phyloP scores from a whole-genome alignment of 805 yeast genomes.

The Candida nemodendra region DNA sequence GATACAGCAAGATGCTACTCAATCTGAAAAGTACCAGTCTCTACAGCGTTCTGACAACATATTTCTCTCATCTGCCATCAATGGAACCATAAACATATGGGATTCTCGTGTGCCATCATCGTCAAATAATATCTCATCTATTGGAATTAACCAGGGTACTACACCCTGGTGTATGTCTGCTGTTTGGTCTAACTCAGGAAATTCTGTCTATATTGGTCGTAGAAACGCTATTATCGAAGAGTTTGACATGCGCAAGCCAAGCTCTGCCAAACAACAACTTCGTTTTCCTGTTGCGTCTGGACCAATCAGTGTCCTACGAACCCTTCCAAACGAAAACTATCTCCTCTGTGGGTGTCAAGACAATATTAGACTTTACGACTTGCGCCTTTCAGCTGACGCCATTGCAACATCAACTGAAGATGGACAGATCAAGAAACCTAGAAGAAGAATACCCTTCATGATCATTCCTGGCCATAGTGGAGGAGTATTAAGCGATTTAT shows the following conservation, averaged over 20 bases:
- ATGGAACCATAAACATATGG: conserved; percentile 82
- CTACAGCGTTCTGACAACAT: conserved; percentile 40
- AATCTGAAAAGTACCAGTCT: conserved; percentile 25
- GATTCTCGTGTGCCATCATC: conserved; percentile 53
- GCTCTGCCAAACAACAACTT: conserved; percentile 51
- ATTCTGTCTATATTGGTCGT: conserved; percentile 77
- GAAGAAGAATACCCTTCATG: conserved; percentile 67
- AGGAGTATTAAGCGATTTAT: conserved; percentile 73
- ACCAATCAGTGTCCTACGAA: conserved; percentile 75
- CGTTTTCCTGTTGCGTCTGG: conserved; percentile 87
- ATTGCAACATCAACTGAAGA: conserved; percentile 7
- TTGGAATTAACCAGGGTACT: conserved; percentile 54
- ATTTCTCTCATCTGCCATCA: conserved; percentile 77
- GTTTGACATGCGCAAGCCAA: conserved; percentile 59
- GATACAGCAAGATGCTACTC: conserved; percentile 47
- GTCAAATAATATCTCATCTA: conserved; percentile 20
- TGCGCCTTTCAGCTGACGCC: conserved; percentile 38
- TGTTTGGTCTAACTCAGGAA: conserved; percentile 85
- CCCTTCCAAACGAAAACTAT: conserved; percentile 80
- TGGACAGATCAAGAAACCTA: conserved; percentile 22
- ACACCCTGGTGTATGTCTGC: conserved; percentile 97
- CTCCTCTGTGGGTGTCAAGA: conserved; percentile 87
- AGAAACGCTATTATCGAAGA: conserved; percentile 87
- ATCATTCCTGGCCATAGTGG: conserved; percentile 98
- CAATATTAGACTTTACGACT: conserved; percentile 83